Conservation (phyloP, 2,329 filamentous ascomycete genomes). For the Sphaerulina vaccinii region DNA sequence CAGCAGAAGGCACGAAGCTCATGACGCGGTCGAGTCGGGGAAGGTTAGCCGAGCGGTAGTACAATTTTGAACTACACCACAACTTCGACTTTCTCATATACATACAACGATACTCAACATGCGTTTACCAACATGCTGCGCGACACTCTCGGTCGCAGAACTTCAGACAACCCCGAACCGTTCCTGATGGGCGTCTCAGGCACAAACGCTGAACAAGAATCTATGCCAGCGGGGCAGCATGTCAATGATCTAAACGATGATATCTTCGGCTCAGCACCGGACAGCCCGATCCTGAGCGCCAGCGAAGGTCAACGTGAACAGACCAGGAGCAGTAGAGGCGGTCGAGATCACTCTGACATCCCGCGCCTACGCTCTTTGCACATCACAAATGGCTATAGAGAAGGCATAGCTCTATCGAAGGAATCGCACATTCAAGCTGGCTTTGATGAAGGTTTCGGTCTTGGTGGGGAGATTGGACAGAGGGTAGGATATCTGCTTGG, state of each 20-base stretch:
- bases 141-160: constrained; percentile 28
- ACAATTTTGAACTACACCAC: neutral
- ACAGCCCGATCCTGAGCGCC: constrained; percentile 36
- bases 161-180: constrained; percentile 12
- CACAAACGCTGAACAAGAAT: constrained; percentile 5
- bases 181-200: constrained; percentile 23
- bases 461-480: constrained; percentile 78
- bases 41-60: neutral
- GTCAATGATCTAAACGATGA: constrained; percentile 42
- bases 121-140: constrained; percentile 28
- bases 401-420: constrained; percentile 78
- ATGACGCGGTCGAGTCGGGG: neutral
- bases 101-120: neutral
- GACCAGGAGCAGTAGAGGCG: neutral
- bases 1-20: neutral
- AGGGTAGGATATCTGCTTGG: constrained; percentile 74
- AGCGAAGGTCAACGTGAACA: neutral
- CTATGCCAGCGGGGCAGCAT: neutral
- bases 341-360: constrained; percentile 60
- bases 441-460: constrained; percentile 85
- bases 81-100: neutral
- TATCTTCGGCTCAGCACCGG: constrained; percentile 48
- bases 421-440: constrained; percentile 74
- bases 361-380: constrained; percentile 73
- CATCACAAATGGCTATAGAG: constrained; percentile 83